Evolutionary conservation across 2,329 filamentous ascomycete species (phyloP), one percentile per base, ranked within the genome.

Genomic region (Fusarium sp.): DNA sequence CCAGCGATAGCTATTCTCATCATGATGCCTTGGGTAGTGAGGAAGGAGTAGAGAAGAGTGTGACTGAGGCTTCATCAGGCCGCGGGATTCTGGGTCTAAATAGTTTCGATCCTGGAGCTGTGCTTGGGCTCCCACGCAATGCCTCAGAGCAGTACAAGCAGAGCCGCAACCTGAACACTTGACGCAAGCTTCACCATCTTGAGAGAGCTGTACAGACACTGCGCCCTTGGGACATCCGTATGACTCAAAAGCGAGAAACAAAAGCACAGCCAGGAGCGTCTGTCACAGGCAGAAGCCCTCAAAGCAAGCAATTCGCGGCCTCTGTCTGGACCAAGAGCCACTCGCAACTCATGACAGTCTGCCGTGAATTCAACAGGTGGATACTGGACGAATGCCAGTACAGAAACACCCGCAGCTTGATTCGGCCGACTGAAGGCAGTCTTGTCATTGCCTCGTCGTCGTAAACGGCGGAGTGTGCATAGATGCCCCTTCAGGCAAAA

Each of bases 1-100:
- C 86, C 86, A 63, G 85, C 86, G 68, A 88, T 83, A 68, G 85
- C 86, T 67, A 88, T 86, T 70, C 86, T 84, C 85, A 87, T 87
- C 82, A 85, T 86, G 70, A n/a, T 71, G 47, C 20, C 22, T 63
- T 52, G 27, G 27, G 38, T n/a, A 64, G 42, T 20, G 22, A 47
- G 40, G 11, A 45, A 33, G 60, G 40, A 31, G 31, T 65, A 29
- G 40, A 35, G 31, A 50, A 60, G 54, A 40, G 57, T 31, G 72
- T 68, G 66, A 56, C 29, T 69, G 68, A 77, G 75, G 65, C 58
- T 67, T 66, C 58, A 60, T 66, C 16, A 68, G 60, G 45, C 63
- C 47, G 69, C 52, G 66, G 72, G 64, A 65, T 20, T 40, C 29
- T 18, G 33, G 20, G 27, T 72, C 69, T 78, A 78, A 75, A 79